A percentile compares a stretch with the other conserved stretches of the same genome.
phyloP scores from a whole-genome alignment of 2,329 filamentous ascomycete species.

The Gremmenia infestans region DNA sequence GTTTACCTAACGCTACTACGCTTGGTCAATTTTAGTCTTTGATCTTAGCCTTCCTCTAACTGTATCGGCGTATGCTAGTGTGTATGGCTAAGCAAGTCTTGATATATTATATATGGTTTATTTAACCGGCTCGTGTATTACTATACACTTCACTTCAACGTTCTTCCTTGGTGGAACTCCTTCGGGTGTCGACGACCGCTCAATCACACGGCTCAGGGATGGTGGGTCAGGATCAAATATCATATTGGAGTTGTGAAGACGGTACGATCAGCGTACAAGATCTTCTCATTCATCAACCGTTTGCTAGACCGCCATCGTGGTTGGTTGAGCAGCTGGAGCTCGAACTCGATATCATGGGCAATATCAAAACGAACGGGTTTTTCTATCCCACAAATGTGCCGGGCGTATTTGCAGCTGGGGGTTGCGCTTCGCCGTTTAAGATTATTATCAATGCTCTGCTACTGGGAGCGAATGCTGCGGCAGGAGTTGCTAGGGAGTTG shows the following conservation, averaged over 20 bases:
- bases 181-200: neutral
- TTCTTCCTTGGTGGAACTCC: too few relatives aligned
- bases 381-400: conserved; percentile 45
- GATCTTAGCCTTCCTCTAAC: too few relatives aligned
- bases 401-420: conserved; percentile 51
- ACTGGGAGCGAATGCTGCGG: conserved; percentile 4
- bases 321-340: neutral
- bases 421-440: conserved; percentile 32
- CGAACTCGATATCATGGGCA: neutral
- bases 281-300: neutral
- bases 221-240: neutral
- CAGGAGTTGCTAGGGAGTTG: conserved; percentile 3
- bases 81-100: too few relatives aligned
- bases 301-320: neutral
- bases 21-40: too few relatives aligned
- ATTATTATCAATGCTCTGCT: conserved; percentile 13
- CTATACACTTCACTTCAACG: too few relatives aligned
- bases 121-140: too few relatives aligned
- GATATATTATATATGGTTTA: too few relatives aligned
- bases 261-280: neutral
- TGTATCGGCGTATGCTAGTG: too few relatives aligned
- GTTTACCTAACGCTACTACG: too few relatives aligned
- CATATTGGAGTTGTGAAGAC: neutral
- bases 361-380: conserved; percentile 24
- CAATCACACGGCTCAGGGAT: neutral